Base-by-base conservation (phyloP, 345 rosid species). In the Pugionium cornutum region DNA sequence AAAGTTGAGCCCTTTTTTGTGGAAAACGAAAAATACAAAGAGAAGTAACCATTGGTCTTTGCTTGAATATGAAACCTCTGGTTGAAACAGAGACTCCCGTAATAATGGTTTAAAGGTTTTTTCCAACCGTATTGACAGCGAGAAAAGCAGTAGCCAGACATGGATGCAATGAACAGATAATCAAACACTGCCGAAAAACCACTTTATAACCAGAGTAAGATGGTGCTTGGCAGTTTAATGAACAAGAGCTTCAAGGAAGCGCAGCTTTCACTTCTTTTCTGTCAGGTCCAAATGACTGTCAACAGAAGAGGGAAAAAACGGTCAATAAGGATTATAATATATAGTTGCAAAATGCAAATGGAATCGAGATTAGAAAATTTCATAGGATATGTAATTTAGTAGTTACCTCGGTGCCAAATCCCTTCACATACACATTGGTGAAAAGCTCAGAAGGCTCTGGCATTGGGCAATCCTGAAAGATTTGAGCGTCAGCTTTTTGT, bases 391-490 rank as follows among this genome's bases (percentile, higher is more conserved):
- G 58, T 51, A 44, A 35, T 4, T 25, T 18, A 66, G 64, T 53
- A 25, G 57, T 66, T 84, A 94, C 97, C 97, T 88, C 97, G 46
- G 67, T 65, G 63, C 96, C 96, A 40, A 50, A 68, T 57, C 96
- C 97, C 72, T 94, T 90, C 37, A 53, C 87, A 48, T 86, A 85
- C 46, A 94, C 96, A 66, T 94, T 85, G 50, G 87, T 68, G 62
- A 84, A 94, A 44, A 94, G 96, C 70, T 88, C 97, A 6, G 88
- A 80, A 37, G 97, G 77, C 25, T 90, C 92, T 11, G 99, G 99
- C 92, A 94, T 83, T 58, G 97, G 89, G 78, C 88, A 83, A 74
- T 94, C 99, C 99, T 90, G 96, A 57, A 69, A 51, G 70, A 5
- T 52, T 53, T 56, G 0, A 1, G 10, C 1, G 6, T 60, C 18